These are phyloP conservation scores for Orbilia javanica DNA, from an alignment of 2,329 filamentous ascomycete genomes.

Conservation along the genomic window DNA sequence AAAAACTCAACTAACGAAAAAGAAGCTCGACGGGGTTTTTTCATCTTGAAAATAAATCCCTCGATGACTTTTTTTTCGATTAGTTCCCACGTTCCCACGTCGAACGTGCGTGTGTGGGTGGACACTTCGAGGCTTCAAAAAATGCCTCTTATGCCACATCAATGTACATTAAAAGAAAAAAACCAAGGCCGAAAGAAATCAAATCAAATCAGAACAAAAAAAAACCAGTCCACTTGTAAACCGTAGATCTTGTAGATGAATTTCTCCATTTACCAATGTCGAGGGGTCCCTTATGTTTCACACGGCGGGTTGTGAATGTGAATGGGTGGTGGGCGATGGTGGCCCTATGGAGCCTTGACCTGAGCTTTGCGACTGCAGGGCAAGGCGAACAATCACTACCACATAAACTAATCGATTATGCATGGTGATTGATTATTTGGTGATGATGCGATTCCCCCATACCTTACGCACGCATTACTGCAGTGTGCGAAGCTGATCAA, in stretches of 20 bases:
- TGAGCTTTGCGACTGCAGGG: slow-evolving; percentile 1
- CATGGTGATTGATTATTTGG: slow-evolving; percentile 25
- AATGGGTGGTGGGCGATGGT: background rate
- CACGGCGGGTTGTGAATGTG: background rate
- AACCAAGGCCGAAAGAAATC: slow-evolving; percentile 26
- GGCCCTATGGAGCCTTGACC: background rate
- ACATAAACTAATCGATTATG: slow-evolving; percentile 17
- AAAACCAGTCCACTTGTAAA: slow-evolving; percentile 10
- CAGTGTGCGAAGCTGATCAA: slow-evolving; percentile 18
- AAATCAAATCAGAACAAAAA: slow-evolving; percentile 17
- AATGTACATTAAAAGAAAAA: slow-evolving; percentile 52
- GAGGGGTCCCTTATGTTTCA: slow-evolving; percentile 35
- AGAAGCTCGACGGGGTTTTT: background rate
- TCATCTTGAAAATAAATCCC: slow-evolving; percentile 2
- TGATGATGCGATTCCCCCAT: slow-evolving; percentile 13
- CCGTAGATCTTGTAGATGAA: slow-evolving; percentile 55
- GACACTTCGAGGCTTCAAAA: slow-evolving; percentile 28
- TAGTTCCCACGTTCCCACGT: slow-evolving; percentile 32
- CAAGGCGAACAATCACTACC: background rate
- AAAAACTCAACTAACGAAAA: slow-evolving; percentile 7
- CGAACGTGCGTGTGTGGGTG: slow-evolving; percentile 31
- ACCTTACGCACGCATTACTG: background rate
- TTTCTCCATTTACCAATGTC: slow-evolving; percentile 34
- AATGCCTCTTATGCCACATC: slow-evolving; percentile 42
- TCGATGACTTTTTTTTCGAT: slow-evolving; percentile 29